Percentiles rank a stretch among this genome's conserved stretches.
Conservation (phyloP, 345 rosid genomes). For the Kernera saxatilis region DNA sequence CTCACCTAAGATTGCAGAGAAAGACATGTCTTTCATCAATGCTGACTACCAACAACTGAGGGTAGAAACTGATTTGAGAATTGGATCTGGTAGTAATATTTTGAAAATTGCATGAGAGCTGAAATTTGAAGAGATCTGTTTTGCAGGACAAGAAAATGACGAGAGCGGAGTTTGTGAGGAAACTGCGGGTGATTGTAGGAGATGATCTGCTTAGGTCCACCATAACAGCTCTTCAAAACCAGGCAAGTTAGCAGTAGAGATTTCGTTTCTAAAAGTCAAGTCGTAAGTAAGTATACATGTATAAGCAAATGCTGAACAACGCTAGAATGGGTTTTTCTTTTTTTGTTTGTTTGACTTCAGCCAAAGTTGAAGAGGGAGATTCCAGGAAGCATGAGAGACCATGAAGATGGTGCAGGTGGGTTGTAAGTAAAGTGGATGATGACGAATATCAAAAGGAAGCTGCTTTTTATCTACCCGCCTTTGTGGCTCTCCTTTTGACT, state of each 20-base stretch:
- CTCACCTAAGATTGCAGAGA: slow-evolving; percentile 47
- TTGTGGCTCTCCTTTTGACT: slow-evolving; percentile 30
- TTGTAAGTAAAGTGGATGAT: slow-evolving; percentile 26
- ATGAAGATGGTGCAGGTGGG: slow-evolving; percentile 22
- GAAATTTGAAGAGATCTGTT: background rate
- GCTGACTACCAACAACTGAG: slow-evolving; percentile 51
- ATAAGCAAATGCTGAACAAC: background rate
- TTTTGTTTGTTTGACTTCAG: slow-evolving; percentile 7
- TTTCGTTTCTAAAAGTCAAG: background rate
- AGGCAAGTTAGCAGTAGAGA: slow-evolving; percentile 13
- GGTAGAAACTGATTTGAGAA: slow-evolving; percentile 37
- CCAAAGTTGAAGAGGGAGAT: slow-evolving; percentile 18
- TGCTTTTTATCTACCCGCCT: slow-evolving; percentile 18
- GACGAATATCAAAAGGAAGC: slow-evolving; percentile 33
- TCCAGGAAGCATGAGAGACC: slow-evolving; percentile 19
- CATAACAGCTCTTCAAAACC: slow-evolving; percentile 61
- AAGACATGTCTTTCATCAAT: slow-evolving; percentile 52
- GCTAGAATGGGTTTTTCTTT: background rate
- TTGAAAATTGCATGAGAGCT: background rate
- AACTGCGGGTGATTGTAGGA: slow-evolving; percentile 62
- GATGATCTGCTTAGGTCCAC: slow-evolving; percentile 67
- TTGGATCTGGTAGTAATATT: background rate
- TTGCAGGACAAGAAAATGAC: slow-evolving; percentile 56
- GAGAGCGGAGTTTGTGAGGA: slow-evolving; percentile 67
- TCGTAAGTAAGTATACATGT: too few species aligned